These are phyloP conservation scores for Scheffersomyces titani DNA, from an alignment of 1,139 yeast species.

Conservation along the genomic window DNA sequence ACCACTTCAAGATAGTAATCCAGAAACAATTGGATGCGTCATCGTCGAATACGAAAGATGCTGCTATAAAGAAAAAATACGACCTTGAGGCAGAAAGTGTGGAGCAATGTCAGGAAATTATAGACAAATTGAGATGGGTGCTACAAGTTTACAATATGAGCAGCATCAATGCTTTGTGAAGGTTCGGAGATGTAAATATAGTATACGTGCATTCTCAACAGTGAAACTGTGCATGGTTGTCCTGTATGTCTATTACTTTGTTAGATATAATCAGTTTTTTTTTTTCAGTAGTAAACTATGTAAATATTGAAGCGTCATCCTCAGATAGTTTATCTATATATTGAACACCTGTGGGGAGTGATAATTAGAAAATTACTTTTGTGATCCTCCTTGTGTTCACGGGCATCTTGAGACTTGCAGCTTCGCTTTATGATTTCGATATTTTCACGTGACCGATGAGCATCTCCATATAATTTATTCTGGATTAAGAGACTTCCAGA, in stretches of 20 bases:
- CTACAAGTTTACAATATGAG: slow-evolving; percentile 49
- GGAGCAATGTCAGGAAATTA: slow-evolving; percentile 72
- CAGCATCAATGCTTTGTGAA: slow-evolving; percentile 4
- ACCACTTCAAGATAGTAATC: slow-evolving; percentile 82
- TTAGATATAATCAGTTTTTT: too few relatives aligned
- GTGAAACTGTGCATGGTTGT: background rate
- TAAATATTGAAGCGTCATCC: too few relatives aligned
- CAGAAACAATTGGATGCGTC: slow-evolving; percentile 55
- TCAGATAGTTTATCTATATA: too few relatives aligned
- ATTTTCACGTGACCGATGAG: background rate
- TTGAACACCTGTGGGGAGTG: background rate
- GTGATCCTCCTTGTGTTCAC: too few relatives aligned
- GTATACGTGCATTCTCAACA: background rate
- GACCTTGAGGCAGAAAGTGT: slow-evolving; percentile 76
- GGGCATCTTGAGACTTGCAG: too few relatives aligned
- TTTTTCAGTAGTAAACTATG: background rate
- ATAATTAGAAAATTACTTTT: too few relatives aligned
- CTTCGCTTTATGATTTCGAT: background rate
- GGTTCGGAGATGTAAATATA: background rate
- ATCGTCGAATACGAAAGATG: slow-evolving; percentile 33
- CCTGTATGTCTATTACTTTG: background rate
- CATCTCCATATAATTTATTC: background rate
- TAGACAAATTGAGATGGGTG: slow-evolving; percentile 60
- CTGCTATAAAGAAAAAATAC: slow-evolving; percentile 62
- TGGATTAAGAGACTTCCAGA: background rate